These are phyloP conservation scores for Clavispora phyllophila DNA, from an alignment of 805 yeast genomes.

Conservation along the genomic window DNA sequence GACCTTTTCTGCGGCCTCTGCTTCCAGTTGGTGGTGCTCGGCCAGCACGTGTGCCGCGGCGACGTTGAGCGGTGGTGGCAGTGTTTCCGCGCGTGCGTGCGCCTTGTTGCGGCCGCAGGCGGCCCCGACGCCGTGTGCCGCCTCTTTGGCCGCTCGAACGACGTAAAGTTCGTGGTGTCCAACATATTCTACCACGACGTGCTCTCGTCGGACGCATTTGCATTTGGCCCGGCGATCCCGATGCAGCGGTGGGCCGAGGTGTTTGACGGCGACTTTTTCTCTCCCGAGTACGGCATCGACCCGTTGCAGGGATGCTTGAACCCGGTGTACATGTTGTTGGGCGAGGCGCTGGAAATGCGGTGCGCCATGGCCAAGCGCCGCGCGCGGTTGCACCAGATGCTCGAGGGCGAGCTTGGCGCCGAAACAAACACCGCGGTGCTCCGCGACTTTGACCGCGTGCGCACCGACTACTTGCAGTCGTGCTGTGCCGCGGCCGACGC, in stretches of 20 bases:
- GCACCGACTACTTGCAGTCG: neutral
- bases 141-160: constrained; percentile 29
- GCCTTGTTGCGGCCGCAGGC: constrained; percentile 29
- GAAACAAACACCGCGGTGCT: neutral
- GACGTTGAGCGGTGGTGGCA: constrained; percentile 34
- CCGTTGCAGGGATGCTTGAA: constrained; percentile 43
- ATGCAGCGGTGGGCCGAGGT: constrained; percentile 26
- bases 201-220: constrained; percentile 29
- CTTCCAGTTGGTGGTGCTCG: constrained; percentile 19
- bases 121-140: constrained; percentile 29
- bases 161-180: constrained; percentile 37
- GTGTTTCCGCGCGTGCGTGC: constrained; percentile 27
- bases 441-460: neutral
- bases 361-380: neutral
- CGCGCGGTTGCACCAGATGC: neutral
- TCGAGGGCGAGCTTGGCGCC: neutral
- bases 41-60: constrained; percentile 21
- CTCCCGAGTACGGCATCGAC: constrained; percentile 31
- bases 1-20: constrained; percentile 8
- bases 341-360: constrained; percentile 19
- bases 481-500: constrained; percentile 1
- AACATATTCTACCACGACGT: constrained; percentile 43
- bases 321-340: constrained; percentile 33
- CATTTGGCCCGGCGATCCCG: constrained; percentile 2
- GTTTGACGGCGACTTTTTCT: constrained; percentile 4